A percentile compares a stretch with the other conserved stretches of the same genome.
Evolutionary conservation across 2,329 filamentous ascomycete species (phyloP).

Genomic region (Penicillium decumbens): DNA sequence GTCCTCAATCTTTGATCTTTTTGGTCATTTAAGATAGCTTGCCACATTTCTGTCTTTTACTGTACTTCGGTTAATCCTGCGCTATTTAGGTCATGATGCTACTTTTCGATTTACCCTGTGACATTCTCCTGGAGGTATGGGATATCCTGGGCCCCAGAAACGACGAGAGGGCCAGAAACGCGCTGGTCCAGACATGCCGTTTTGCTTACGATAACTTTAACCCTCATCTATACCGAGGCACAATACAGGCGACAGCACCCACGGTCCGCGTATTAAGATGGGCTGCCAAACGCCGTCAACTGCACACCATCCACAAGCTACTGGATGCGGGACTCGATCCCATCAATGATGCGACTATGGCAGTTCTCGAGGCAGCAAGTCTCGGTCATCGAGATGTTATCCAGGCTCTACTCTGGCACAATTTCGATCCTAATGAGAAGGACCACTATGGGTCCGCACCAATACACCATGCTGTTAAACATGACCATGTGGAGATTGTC

Average conservation of each 20-base stretch:
- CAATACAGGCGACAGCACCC: neutral
- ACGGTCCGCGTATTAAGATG: neutral
- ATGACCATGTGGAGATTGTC: neutral
- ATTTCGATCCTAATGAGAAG: neutral
- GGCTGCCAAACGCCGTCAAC: neutral
- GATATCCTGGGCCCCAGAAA: neutral
- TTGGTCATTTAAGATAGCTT: neutral
- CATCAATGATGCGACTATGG: neutral
- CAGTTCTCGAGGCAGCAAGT: neutral
- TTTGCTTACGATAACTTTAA: constrained; percentile 4
- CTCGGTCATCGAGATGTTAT: neutral
- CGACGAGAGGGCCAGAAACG: constrained; percentile 1
- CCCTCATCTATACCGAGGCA: neutral
- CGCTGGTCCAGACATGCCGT: constrained; percentile 6
- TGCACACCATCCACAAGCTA: constrained; percentile 3
- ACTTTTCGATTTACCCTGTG: constrained; percentile 6
- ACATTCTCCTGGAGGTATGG: constrained; percentile 8
- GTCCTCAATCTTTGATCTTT: neutral
- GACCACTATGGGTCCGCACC: neutral
- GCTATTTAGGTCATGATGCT: neutral
- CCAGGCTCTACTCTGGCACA: neutral
- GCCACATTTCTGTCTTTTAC: too few species aligned
- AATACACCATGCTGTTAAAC: neutral
- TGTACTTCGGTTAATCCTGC: neutral
- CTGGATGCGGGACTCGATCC: constrained; percentile 2